A percentile compares a stretch with the other conserved stretches of the same genome.
Conservation (phyloP, 2,329 filamentous ascomycete genomes). For the Trichoderma guizhouense region DNA sequence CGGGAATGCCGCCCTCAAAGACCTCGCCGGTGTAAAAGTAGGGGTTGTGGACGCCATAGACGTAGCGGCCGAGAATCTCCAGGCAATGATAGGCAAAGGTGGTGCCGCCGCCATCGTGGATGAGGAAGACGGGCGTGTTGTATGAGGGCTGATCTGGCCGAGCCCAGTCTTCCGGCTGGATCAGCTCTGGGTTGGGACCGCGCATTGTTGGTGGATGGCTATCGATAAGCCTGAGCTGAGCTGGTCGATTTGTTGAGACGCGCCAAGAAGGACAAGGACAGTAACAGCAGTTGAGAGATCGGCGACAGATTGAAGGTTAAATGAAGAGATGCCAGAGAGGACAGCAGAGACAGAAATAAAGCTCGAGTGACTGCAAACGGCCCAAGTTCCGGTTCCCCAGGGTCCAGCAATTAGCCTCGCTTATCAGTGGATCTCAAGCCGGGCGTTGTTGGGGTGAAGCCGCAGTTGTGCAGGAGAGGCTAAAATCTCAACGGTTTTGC, state of each 20-base stretch:
- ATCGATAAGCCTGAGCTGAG: neutral
- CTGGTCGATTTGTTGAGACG: neutral
- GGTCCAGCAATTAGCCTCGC: conserved; percentile 1
- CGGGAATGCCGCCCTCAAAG: conserved; percentile 51
- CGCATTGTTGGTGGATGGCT: conserved; percentile 12
- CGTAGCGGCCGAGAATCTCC: conserved; percentile 43
- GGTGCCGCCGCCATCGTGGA: conserved; percentile 61
- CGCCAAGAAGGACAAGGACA: neutral
- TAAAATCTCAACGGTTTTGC: conserved; percentile 1
- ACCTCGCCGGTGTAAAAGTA: conserved; percentile 44
- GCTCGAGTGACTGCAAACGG: neutral
- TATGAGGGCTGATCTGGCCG: conserved; percentile 22
- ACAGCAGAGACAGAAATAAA: neutral
- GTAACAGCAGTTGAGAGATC: neutral
- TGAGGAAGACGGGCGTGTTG: conserved; percentile 49
- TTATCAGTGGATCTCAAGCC: conserved; percentile 13
- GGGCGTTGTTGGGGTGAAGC: conserved; percentile 10
- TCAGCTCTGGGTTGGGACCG: conserved; percentile 31
- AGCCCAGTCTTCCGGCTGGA: conserved; percentile 35
- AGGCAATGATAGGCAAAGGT: conserved; percentile 56
- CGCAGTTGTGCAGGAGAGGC: neutral
- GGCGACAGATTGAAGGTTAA: neutral
- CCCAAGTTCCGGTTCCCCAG: neutral
- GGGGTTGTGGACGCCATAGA: conserved; percentile 56
- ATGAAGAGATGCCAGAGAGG: neutral